Percentiles rank a stretch among this genome's conserved stretches.
These are phyloP conservation scores for Sophora flavescens DNA, from an alignment of 306 rosid species.

Conservation along the genomic window DNA sequence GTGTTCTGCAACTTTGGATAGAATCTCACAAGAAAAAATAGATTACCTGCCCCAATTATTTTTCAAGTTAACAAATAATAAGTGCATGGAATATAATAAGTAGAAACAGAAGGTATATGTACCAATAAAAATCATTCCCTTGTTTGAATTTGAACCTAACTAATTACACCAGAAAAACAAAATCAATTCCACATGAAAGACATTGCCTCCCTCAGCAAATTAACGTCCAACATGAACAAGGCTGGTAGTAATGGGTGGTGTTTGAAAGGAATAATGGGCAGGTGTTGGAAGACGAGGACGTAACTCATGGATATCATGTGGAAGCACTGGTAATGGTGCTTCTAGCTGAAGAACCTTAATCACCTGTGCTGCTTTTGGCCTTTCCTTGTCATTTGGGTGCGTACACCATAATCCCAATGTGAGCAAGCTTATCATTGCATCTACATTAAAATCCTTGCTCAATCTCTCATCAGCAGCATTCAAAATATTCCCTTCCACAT, in stretches of 20 bases:
- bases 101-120: background rate
- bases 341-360: slow-evolving; percentile 57
- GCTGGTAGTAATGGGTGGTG: slow-evolving; percentile 38
- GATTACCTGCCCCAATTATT: background rate
- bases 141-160: background rate
- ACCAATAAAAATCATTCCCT: background rate
- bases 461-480: slow-evolving; percentile 54
- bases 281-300: background rate
- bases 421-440: slow-evolving; percentile 52
- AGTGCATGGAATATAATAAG: background rate
- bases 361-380: slow-evolving; percentile 55
- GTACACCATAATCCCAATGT: slow-evolving; percentile 61
- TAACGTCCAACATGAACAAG: slow-evolving; percentile 43
- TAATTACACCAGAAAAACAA: background rate
- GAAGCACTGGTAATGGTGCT: slow-evolving; percentile 45
- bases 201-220: background rate
- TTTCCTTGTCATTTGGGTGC: slow-evolving; percentile 46
- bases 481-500: slow-evolving; percentile 50
- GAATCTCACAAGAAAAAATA: too few relatives aligned
- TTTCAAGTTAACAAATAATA: background rate
- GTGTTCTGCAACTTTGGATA: too few relatives aligned
- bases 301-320: slow-evolving; percentile 51
- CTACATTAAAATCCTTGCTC: slow-evolving; percentile 14
- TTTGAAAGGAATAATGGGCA: background rate
- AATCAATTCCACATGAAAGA: background rate